These are phyloP conservation scores for Fusarium pseudonygamai DNA, from an alignment of 2,329 filamentous ascomycete genomes.

Conservation along the genomic window DNA sequence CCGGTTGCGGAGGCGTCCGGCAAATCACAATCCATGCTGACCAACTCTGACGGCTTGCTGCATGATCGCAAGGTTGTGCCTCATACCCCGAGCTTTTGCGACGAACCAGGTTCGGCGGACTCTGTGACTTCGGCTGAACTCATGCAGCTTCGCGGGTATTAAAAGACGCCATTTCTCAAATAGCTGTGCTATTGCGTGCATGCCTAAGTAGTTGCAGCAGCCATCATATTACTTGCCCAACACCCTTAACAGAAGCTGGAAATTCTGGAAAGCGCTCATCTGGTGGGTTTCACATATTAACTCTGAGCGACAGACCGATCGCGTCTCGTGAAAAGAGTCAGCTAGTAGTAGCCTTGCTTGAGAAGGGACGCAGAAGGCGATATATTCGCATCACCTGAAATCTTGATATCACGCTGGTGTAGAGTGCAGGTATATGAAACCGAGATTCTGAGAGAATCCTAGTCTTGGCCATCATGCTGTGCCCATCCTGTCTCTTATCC, in stretches of 20 bases:
- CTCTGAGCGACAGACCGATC: neutral
- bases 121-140: conserved; percentile 23
- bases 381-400: neutral
- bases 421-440: neutral
- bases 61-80: conserved; percentile 37
- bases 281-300: conserved; percentile 8
- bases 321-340: conserved; percentile 3
- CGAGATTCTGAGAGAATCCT: neutral
- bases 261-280: conserved; percentile 16
- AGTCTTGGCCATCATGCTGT: neutral
- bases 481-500: conserved; percentile 4
- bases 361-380: neutral
- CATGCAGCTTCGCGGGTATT: conserved; percentile 21
- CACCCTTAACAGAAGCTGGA: neutral
- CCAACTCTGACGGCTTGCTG: conserved; percentile 30
- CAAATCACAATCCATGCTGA: conserved; percentile 30
- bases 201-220: conserved; percentile 25
- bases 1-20: conserved; percentile 27
- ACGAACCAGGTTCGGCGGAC: conserved; percentile 1
- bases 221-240: conserved; percentile 1
- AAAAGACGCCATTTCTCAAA: conserved; percentile 10
- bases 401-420: neutral
- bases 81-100: conserved; percentile 6
- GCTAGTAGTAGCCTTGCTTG: conserved; percentile 23
- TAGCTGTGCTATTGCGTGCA: conserved; percentile 21